phyloP scores from a whole-genome alignment of 129 eudicot species.

The Saussurea involucrata region DNA sequence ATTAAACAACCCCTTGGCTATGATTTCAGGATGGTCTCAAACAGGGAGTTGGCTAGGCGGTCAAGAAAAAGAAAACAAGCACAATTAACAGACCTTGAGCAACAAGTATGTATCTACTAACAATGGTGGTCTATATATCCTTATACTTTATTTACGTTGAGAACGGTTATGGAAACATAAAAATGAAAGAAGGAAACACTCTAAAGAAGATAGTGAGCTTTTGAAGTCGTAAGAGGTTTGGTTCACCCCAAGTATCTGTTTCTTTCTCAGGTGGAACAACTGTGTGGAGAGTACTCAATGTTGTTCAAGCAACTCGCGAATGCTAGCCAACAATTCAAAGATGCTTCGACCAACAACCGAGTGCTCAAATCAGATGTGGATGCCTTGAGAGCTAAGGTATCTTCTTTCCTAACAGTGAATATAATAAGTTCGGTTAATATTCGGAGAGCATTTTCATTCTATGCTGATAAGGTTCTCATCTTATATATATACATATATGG shows the following conservation, averaged over 20 bases:
- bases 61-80: slow-evolving; percentile 86
- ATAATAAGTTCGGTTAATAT: not conserved
- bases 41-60: slow-evolving; percentile 94
- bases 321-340: slow-evolving; percentile 82
- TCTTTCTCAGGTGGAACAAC: slow-evolving; percentile 67
- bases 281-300: slow-evolving; percentile 57
- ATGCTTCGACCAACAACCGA: slow-evolving; percentile 72
- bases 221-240: not conserved
- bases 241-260: not conserved
- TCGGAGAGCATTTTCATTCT: not conserved
- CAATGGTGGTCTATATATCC: not conserved
- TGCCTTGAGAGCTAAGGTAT: slow-evolving; percentile 97
- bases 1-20: not conserved
- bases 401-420: not conserved
- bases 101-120: slow-evolving; percentile 44
- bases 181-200: not conserved
- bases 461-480: not conserved
- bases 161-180: not conserved
- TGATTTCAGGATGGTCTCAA: slow-evolving; percentile 74
- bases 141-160: not conserved
- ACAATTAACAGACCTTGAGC: slow-evolving; percentile 66
- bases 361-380: slow-evolving; percentile 93
- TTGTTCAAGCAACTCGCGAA: slow-evolving; percentile 73
- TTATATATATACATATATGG: too few relatives aligned
- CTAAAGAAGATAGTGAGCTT: not conserved